Percentiles rank a stretch among this genome's conserved stretches.
phyloP scores from a whole-genome alignment of 1,284 basidiomycete genomes.

The Marasmius tenuissimus region DNA sequence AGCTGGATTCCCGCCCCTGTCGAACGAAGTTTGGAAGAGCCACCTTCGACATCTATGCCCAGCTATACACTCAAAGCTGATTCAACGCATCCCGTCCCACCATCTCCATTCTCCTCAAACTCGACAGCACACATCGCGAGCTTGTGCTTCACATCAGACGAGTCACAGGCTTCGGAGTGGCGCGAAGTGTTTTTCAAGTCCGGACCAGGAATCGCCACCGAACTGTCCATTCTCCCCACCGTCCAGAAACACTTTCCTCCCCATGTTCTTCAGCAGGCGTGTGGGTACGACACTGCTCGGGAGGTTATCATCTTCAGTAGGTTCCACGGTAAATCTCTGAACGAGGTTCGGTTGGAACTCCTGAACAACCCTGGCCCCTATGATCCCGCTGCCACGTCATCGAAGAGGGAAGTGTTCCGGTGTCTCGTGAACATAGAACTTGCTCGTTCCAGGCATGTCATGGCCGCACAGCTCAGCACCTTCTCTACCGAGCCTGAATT shows the following conservation, averaged over 20 bases:
- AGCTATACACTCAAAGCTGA: not conserved
- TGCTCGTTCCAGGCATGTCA: not conserved
- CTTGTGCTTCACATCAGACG: not conserved
- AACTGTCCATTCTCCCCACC: not conserved
- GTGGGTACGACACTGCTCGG: not conserved
- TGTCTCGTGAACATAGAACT: not conserved
- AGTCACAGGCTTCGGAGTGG: not conserved
- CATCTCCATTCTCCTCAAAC: not conserved
- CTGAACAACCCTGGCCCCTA: no score
- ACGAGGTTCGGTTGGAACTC: not conserved
- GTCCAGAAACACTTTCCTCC: not conserved
- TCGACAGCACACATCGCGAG: not conserved
- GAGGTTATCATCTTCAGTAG: not conserved
- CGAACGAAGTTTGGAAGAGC: not conserved
- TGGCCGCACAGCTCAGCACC: not conserved
- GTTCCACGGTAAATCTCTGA: not conserved
- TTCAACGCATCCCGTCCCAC: not conserved
- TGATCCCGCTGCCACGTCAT: not conserved
- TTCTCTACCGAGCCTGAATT: not conserved
- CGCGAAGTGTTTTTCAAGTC: not conserved
- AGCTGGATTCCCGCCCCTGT: not conserved
- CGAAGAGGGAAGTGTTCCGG: not conserved
- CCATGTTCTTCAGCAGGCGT: not conserved
- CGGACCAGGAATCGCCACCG: not conserved
- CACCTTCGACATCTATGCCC: not conserved